Evolutionary conservation across 805 yeast species (phyloP).

Genomic region (Cyberlindnera petersonii): DNA sequence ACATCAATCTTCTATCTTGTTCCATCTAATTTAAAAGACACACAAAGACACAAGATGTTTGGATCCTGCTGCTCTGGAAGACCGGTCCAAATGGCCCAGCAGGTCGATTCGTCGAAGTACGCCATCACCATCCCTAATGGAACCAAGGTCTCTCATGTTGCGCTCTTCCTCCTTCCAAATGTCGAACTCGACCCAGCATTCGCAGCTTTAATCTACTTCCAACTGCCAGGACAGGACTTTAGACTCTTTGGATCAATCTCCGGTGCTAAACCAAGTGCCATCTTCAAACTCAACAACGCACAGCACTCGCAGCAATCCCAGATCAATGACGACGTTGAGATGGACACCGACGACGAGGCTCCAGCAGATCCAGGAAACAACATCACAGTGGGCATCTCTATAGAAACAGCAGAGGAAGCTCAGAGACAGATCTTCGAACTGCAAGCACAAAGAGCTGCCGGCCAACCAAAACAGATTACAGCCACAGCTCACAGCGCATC

Average conservation of each 20-base stretch:
- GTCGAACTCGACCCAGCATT: conserved; percentile 63
- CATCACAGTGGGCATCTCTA: conserved; percentile 76
- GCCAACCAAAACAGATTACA: conserved; percentile 19
- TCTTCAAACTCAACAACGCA: conserved; percentile 70
- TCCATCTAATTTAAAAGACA: too few species aligned
- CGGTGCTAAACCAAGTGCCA: conserved; percentile 79
- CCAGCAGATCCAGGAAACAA: conserved; percentile 24
- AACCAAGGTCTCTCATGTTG: conserved; percentile 67
- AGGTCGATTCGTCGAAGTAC: conserved; percentile 65
- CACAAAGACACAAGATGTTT: too few species aligned
- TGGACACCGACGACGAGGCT: conserved; percentile 36
- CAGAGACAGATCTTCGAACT: conserved; percentile 48
- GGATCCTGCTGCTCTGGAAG: conserved; percentile 77
- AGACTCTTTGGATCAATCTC: conserved; percentile 62
- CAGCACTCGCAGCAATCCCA: conserved; percentile 21
- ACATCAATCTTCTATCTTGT: too few species aligned
- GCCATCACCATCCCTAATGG: conserved; percentile 62
- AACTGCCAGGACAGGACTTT: conserved; percentile 54
- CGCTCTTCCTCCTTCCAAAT: conserved; percentile 83
- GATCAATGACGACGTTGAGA: conserved; percentile 55
- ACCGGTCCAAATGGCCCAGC: conserved; percentile 54
- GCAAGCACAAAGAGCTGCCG: conserved; percentile 6
- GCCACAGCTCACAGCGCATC: conserved; percentile 26
- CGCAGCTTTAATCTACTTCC: conserved; percentile 86
- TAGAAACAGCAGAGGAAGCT: conserved; percentile 74